Conservation (phyloP, 2,329 filamentous ascomycete species). For the Pseudopithomyces chartarum region DNA sequence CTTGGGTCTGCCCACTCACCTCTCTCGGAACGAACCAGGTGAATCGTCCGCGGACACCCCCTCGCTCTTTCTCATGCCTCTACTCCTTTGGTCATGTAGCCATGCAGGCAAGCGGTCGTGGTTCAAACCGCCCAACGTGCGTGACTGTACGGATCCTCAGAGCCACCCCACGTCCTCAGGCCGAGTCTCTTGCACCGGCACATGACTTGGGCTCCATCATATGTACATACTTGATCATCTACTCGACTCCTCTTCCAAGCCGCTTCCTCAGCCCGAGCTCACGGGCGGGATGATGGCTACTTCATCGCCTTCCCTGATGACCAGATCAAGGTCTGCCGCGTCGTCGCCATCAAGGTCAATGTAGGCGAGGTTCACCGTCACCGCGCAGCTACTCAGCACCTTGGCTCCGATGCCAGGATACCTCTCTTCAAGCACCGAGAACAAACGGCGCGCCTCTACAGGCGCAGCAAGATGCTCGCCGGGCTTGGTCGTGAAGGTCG, state of each 20-base stretch:
- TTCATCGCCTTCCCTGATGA: slow-evolving; percentile 76
- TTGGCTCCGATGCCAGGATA: slow-evolving; percentile 72
- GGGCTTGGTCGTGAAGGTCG: slow-evolving; percentile 71
- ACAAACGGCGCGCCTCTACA: slow-evolving; percentile 66
- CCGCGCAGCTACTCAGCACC: slow-evolving; percentile 72
- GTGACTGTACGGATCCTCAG: too few relatives aligned
- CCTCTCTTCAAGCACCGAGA: slow-evolving; percentile 67
- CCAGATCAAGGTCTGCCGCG: slow-evolving; percentile 48
- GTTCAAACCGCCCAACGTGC: too few relatives aligned
- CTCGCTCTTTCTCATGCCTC: too few relatives aligned
- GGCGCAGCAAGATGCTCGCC: slow-evolving; percentile 70
- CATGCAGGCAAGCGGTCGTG: too few relatives aligned
- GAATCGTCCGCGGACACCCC: too few relatives aligned
- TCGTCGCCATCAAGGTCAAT: slow-evolving; percentile 69
- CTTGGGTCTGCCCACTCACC: too few relatives aligned
- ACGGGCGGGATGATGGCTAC: slow-evolving; percentile 88
- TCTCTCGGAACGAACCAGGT: too few relatives aligned
- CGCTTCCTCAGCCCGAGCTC: slow-evolving; percentile 74
- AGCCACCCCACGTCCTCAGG: too few relatives aligned
- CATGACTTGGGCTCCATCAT: too few relatives aligned
- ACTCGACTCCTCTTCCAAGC: not conserved
- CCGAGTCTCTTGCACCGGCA: too few relatives aligned
- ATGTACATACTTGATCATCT: too few relatives aligned
- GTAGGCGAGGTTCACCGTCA: slow-evolving; percentile 83
- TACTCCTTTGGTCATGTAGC: too few relatives aligned